A percentile compares a stretch with the other conserved stretches of the same genome.
These are phyloP conservation scores for Mycena leptocephala DNA, from an alignment of 768 basidiomycete genomes.

Conservation along the genomic window DNA sequence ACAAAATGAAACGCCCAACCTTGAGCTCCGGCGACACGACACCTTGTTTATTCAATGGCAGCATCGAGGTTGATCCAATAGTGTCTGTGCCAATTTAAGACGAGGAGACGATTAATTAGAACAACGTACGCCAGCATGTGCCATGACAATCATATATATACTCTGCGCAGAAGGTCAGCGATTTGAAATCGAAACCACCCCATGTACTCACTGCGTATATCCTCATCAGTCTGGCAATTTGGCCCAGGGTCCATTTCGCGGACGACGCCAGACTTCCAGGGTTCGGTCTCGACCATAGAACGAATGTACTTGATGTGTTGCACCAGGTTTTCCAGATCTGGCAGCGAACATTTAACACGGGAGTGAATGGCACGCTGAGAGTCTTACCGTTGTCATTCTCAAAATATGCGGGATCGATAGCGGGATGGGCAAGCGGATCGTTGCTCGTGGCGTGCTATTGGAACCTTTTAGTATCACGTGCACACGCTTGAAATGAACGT, in stretches of 20 bases:
- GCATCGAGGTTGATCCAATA: slow-evolving; percentile 6
- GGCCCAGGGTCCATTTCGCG: slow-evolving; percentile 26
- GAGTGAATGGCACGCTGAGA: too few relatives aligned
- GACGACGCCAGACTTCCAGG: slow-evolving; percentile 18
- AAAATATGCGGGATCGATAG: slow-evolving; percentile 61
- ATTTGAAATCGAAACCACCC: background rate
- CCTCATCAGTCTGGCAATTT: slow-evolving; percentile 21
- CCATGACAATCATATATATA: slow-evolving; percentile 26
- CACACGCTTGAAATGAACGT: too few relatives aligned
- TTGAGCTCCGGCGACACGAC: slow-evolving; percentile 19
- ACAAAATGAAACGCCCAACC: background rate
- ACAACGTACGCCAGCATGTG: slow-evolving; percentile 25
- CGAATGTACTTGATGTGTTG: slow-evolving; percentile 22
- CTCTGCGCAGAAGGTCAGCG: background rate
- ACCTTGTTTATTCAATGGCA: slow-evolving; percentile 21
- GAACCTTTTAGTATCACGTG: background rate
- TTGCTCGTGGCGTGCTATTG: slow-evolving; percentile 48
- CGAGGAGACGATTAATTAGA: background rate
- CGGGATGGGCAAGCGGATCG: slow-evolving; percentile 53
- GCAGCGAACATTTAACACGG: too few relatives aligned
- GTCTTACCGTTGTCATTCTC: slow-evolving; percentile 56
- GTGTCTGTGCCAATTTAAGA: background rate
- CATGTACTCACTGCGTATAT: slow-evolving; percentile 1
- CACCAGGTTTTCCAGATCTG: background rate
- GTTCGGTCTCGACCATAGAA: slow-evolving; percentile 15